Conservation (phyloP, 345 rosid species). For the Rhodomyrtus tomentosa region DNA sequence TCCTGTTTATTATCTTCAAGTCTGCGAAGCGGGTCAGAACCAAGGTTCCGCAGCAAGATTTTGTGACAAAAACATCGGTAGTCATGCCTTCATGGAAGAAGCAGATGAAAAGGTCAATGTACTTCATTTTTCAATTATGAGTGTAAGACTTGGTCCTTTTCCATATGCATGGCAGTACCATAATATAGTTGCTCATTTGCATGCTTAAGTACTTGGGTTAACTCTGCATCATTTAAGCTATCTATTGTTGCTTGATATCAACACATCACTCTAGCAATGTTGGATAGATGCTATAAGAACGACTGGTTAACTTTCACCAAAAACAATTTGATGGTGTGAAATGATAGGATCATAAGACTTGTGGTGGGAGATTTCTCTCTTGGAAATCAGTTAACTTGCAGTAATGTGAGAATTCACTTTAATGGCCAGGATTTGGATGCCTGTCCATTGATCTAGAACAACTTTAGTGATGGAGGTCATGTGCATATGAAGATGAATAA, state of each 20-base stretch:
- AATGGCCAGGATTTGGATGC: background rate
- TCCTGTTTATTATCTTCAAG: conserved; percentile 21
- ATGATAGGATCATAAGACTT: background rate
- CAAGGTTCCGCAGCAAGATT: conserved; percentile 28
- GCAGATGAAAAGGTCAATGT: conserved; percentile 43
- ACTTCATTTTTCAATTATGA: background rate
- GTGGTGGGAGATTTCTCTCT: background rate
- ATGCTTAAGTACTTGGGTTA: background rate
- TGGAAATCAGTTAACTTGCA: background rate
- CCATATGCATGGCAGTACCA: background rate
- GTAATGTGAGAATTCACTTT: background rate
- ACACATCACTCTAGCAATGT: background rate
- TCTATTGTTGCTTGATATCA: background rate
- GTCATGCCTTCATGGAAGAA: conserved; percentile 15
- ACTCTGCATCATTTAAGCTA: background rate
- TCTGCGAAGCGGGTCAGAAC: conserved; percentile 24
- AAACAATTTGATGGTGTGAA: background rate
- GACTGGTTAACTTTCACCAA: background rate
- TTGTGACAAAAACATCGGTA: conserved; percentile 24
- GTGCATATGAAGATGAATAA: background rate
- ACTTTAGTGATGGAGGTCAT: background rate
- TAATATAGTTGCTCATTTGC: background rate
- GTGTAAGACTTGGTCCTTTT: background rate
- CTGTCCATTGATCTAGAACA: background rate
- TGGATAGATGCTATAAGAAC: background rate